Evolutionary conservation across 75 land plant species (phyloP), one percentile per base, ranked within the genome.

Genomic region (Selaginella moellendorffii): DNA sequence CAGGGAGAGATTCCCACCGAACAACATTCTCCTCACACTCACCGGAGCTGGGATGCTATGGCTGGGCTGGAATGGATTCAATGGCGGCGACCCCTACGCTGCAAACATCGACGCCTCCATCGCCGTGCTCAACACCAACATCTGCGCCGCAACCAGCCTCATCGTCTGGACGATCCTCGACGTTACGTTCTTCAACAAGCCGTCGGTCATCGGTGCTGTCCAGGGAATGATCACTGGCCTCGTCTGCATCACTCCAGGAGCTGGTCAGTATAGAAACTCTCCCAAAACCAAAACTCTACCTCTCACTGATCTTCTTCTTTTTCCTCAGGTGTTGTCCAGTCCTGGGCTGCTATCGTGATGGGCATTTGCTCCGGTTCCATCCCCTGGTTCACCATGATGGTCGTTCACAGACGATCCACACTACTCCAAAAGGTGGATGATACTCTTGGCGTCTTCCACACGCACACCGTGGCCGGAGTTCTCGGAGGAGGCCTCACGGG

Each of bases 371-470:
- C 90, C 1, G 90, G 90, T 5, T 76, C 74, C 67, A 70, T 86
- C 22, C 90, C 90, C 18, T 87, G 91, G 91, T 78, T 68, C 65
- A 74, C 91, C 26, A 85, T 87, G 89, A 87, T 87, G 91, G 58
- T 82, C 24, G 69, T 87, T 14, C 85, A 82, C 65, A 87, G 81
- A 65, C 79, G 78, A 36, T 79, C 69, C 9, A 20, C 63, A 18
- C 25, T 79, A 30, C 74, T 87, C 10, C 88, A 84, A 54, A 76
- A 76, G 24, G 82, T 80, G 56, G 85, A 83, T 64, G 85, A 83
- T 73, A 83, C 85, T 17, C 68, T 80, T 58, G 83, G 75, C 27
- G 83, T 81, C 2, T 83, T 83, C 81, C 85, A 83, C 76, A 83
- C 85, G 29, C 85, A 81, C 30, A 83, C 83, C 0, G 83, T 83